Conservation (phyloP, 495 filamentous ascomycete genomes). For the Penicillium ochrochloron region DNA sequence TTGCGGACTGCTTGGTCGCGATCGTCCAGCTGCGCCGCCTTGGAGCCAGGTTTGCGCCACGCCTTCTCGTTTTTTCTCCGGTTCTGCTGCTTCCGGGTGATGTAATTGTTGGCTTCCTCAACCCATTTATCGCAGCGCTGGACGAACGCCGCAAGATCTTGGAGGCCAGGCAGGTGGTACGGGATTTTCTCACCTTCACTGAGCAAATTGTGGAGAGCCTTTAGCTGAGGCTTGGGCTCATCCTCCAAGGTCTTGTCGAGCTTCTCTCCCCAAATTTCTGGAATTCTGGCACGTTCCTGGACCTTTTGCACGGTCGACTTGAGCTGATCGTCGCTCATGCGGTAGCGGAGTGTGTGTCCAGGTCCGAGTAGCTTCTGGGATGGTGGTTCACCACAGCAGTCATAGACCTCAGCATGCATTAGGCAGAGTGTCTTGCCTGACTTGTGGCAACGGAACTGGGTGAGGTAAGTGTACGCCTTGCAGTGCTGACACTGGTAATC, state of each 20-base stretch:
- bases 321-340: constrained; percentile 74
- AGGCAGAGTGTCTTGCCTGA: constrained; percentile 80
- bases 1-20: constrained; percentile 86
- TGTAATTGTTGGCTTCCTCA: constrained; percentile 96
- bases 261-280: constrained; percentile 90
- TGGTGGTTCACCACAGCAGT: constrained; percentile 74
- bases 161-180: constrained; percentile 84
- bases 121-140: constrained; percentile 97
- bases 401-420: constrained; percentile 72
- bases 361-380: constrained; percentile 62
- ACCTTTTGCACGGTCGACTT: constrained; percentile 71
- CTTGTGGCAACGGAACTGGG: constrained; percentile 81
- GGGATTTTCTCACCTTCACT: constrained; percentile 97
- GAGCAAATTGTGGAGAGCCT: constrained; percentile 80
- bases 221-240: constrained; percentile 81
- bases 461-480: constrained; percentile 91
- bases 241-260: constrained; percentile 82
- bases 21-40: constrained; percentile 83
- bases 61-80: constrained; percentile 95
- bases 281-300: constrained; percentile 81
- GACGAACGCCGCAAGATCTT: constrained; percentile 84
- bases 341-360: constrained; percentile 72
- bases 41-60: constrained; percentile 80
- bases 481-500: constrained; percentile 90
- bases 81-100: constrained; percentile 97